Base-by-base conservation (phyloP, 2,329 filamentous ascomycete species). In the Trichoderma hamatum region DNA sequence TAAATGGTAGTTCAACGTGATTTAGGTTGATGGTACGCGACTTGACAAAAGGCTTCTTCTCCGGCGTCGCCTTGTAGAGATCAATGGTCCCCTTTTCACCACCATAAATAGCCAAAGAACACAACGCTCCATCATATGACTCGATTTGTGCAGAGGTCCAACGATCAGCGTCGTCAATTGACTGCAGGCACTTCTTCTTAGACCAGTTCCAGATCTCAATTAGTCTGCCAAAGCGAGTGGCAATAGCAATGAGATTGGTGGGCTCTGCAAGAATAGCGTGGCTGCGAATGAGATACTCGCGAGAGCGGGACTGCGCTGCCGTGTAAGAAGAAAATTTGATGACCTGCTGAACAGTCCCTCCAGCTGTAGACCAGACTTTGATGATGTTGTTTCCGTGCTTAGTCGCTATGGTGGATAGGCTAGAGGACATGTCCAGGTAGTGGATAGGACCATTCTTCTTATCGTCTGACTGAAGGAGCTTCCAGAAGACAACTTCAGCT, bases 361-460 rank as follows among this genome's bases (percentile, higher is more conserved):
- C 90, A 71, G 93, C 89, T 16, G 90, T 84, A 10, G 92, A 93
- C 91, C 94, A 97, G 67, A 97, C 92, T 80, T 97, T 97, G 70
- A 97, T 91, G 0, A 92, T 93, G 70, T 92, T 90, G 78, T 97
- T 78, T 32, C 77, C 77, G 46, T 78, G 76, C 67, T 78, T 78
- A 72, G 76, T 80, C 7, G 80, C 79, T 2, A 82, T 72, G 11
- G 76, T 76, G 5, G 76, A 74, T 0, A 77, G 76, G 0, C 73
- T 75, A 1, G 75, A 73, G 0, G 79, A 80, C 5, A 80, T 73
- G 70, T 82, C 80, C 32, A 81, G 72, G 64, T 76, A 80, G 70
- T 77, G 76, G 10, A 81, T 75, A 6, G 73, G 73, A 16, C 76
- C 77, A 56, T 78, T 74, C 60, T 77, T 77, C 59, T 78, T 77